These are phyloP conservation scores for Helianthus tuberosus DNA, from an alignment of 129 eudicot genomes.

Conservation along the genomic window DNA sequence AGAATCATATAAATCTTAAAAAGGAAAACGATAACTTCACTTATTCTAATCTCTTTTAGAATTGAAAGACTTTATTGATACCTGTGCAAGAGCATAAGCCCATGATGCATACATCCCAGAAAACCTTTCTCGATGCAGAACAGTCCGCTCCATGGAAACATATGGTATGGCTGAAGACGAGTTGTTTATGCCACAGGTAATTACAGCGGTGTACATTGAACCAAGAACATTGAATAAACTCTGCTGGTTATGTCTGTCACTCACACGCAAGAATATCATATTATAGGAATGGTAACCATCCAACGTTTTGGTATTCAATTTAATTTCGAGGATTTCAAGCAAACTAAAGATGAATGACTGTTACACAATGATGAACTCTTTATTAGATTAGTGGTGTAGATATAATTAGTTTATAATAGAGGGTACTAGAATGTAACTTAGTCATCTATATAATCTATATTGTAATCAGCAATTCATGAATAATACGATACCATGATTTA, in stretches of 20 bases:
- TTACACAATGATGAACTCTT: too few relatives aligned
- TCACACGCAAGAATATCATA: not conserved
- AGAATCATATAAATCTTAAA: not conserved
- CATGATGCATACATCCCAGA: constrained; percentile 76
- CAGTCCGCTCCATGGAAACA: constrained; percentile 56
- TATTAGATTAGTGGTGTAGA: too few relatives aligned
- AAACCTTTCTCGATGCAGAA: constrained; percentile 59
- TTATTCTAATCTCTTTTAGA: not conserved
- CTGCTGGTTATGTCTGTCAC: constrained; percentile 58
- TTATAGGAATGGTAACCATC: not conserved
- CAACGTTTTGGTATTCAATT: too few relatives aligned
- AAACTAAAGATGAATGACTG: too few relatives aligned
- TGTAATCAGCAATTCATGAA: too few relatives aligned
- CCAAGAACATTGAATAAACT: constrained; percentile 58
- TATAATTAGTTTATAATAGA: too few relatives aligned
- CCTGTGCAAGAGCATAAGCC: constrained; percentile 83
- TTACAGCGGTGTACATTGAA: constrained; percentile 47
- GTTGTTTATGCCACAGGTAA: constrained; percentile 62
- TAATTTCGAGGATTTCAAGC: too few relatives aligned
- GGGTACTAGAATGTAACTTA: too few relatives aligned
- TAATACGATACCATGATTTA: too few relatives aligned
- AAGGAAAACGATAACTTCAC: not conserved
- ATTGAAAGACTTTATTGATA: not conserved
- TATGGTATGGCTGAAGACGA: constrained; percentile 49
- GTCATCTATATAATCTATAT: too few relatives aligned